These are phyloP conservation scores for Leccinellum albellum DNA, from an alignment of 768 basidiomycete species.

Conservation along the genomic window DNA sequence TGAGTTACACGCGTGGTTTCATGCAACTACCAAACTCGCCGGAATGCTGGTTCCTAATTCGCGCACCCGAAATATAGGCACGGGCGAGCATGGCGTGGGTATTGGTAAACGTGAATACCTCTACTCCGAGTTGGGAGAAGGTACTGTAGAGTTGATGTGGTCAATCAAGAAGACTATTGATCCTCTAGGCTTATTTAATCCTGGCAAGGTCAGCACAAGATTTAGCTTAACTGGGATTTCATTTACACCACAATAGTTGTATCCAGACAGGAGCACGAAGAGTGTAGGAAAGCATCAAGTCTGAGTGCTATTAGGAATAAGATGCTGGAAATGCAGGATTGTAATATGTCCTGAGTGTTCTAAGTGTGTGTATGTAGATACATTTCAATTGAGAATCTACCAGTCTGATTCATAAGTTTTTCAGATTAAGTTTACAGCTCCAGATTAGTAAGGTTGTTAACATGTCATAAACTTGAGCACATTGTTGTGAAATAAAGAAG, in stretches of 20 bases:
- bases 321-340: too few relatives aligned
- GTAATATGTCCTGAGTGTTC: background rate
- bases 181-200: constrained; percentile 75
- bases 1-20: constrained; percentile 26
- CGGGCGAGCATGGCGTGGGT: constrained; percentile 85
- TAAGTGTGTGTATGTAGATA: too few relatives aligned
- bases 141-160: constrained; percentile 83
- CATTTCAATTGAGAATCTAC: too few relatives aligned
- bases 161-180: constrained; percentile 72
- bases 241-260: background rate
- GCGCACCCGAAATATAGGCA: constrained; percentile 39
- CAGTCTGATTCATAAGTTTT: background rate
- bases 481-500: too few relatives aligned
- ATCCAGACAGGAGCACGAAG: constrained; percentile 25
- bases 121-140: constrained; percentile 72
- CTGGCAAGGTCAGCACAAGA: constrained; percentile 63
- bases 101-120: constrained; percentile 81
- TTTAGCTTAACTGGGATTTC: background rate
- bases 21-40: background rate
- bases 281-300: background rate
- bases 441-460: too few relatives aligned
- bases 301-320: background rate
- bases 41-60: background rate
- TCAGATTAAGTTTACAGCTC: too few relatives aligned
- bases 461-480: too few relatives aligned